These are phyloP conservation scores for Truncatella angustata DNA, from an alignment of 2,329 filamentous ascomycete species.

Conservation along the genomic window DNA sequence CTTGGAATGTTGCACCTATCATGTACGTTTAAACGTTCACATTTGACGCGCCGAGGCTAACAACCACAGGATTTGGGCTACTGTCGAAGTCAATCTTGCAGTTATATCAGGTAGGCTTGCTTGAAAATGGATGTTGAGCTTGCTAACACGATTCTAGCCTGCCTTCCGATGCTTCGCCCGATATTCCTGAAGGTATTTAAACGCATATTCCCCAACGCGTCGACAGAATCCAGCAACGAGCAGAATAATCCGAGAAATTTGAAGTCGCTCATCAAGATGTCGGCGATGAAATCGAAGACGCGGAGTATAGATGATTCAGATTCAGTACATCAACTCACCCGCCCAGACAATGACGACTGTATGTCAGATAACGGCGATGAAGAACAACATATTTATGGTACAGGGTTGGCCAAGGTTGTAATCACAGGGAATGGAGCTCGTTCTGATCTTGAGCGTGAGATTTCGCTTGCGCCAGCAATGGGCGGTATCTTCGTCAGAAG, in stretches of 20 bases:
- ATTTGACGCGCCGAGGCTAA: background rate
- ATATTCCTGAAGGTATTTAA: constrained; percentile 4
- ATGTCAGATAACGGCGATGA: background rate
- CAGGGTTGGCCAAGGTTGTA: background rate
- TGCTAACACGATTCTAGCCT: background rate
- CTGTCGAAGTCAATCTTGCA: constrained; percentile 27
- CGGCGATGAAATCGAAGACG: background rate
- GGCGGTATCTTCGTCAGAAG: constrained; percentile 5
- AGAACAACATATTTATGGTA: background rate
- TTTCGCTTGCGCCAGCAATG: background rate
- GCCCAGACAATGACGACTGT: background rate
- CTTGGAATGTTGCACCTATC: constrained; percentile 22
- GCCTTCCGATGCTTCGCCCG: constrained; percentile 10
- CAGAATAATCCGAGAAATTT: background rate
- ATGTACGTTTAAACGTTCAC: constrained; percentile 5
- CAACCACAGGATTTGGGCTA: constrained; percentile 21
- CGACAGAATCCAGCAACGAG: background rate
- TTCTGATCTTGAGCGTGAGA: background rate
- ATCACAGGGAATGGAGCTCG: constrained; percentile 1
- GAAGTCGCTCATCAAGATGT: background rate
- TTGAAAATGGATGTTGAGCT: background rate
- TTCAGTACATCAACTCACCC: background rate
- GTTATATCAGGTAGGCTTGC: constrained; percentile 23
- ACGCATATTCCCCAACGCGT: constrained; percentile 3
- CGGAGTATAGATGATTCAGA: background rate